A percentile compares a stretch with the other conserved stretches of the same genome.
Conservation (phyloP, 306 rosid species). For the Carpinus fangiana region DNA sequence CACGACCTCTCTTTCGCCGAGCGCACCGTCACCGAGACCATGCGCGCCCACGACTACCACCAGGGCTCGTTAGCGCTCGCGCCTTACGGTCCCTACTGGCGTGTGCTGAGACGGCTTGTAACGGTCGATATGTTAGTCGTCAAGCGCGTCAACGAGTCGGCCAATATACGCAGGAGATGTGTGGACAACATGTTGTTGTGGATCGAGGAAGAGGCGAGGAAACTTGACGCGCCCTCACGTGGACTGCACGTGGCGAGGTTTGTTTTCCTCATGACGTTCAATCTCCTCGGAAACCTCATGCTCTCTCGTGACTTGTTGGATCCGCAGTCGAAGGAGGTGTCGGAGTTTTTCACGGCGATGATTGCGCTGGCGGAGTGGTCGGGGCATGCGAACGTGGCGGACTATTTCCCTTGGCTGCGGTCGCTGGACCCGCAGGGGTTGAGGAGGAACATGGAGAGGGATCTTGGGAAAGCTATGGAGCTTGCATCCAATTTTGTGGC, state of each 20-base stretch:
- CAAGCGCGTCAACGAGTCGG: constrained; percentile 52
- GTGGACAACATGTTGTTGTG: constrained; percentile 45
- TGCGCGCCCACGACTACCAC: constrained; percentile 51
- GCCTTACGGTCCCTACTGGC: constrained; percentile 72
- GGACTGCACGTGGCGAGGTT: constrained; percentile 56
- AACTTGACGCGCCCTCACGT: not conserved
- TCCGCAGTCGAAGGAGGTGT: constrained; percentile 39
- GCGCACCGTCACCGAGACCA: constrained; percentile 45
- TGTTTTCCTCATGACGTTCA: constrained; percentile 54
- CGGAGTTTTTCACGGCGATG: constrained; percentile 52
- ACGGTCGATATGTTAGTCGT: constrained; percentile 56
- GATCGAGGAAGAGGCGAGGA: constrained; percentile 45
- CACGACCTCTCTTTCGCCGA: constrained; percentile 60
- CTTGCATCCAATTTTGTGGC: constrained; percentile 47
- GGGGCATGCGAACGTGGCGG: constrained; percentile 45
- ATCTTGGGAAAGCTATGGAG: constrained; percentile 44
- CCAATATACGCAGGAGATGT: constrained; percentile 41
- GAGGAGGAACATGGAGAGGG: constrained; percentile 48
- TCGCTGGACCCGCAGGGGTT: constrained; percentile 57
- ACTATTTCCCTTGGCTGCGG: constrained; percentile 52
- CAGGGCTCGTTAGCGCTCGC: constrained; percentile 58
- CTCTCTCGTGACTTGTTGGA: constrained; percentile 51
- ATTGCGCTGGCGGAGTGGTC: constrained; percentile 49
- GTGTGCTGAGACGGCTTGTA: constrained; percentile 52
- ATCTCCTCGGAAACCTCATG: constrained; percentile 59